Evolutionary conservation across 148 eudicot genomes (phyloP), one percentile per base, ranked within the genome.

Genomic region (Rhododendron simsii): DNA sequence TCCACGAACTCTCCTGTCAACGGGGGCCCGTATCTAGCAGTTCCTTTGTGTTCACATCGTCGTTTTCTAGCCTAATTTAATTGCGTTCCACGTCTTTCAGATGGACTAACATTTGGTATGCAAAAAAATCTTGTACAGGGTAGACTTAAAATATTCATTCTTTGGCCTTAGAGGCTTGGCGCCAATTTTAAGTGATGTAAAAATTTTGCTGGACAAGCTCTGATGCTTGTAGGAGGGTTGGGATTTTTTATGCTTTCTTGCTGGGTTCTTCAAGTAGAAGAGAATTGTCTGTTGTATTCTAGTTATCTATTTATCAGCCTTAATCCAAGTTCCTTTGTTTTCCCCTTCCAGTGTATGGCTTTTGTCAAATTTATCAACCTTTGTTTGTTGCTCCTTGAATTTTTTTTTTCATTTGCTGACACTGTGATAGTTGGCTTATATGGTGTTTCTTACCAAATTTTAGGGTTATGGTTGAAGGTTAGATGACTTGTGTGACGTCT

Each of bases 11-110:
- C 9, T 92, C 95, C 0, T 89, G 91, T 80, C 96, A 94, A 90
- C 87, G 95, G 47, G 98, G 98, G n/a, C 98, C 99, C 6, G 51
- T 94, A 18, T 90, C 98, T 3, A 93, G 90, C 89, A 81, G 92
- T 5, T 96, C 99, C 83, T 97, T 95, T 91, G 89, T 84, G 90
- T 85, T 95, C 35, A 97, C 98, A 7, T 94, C 99, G 12, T 93
- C 99, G 10, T 97, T 97, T 87, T 90, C 96, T 7, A 89, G 92
- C 88, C 83, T 95, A 84, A 93, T 92, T 78, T 93, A 87, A 69
- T 37, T 18, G 2, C 2, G 16, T 26, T n/a, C 12, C 33, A 5
- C 76, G 0, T 20, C 28, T 35, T 11, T 45, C 82, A 28, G 39
- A 30, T 28, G 71, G 69, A 71, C 81, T 55, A 74, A 86, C 82